phyloP scores from a whole-genome alignment of 1,139 yeast species.

The Suhomyces bolitotheri region DNA sequence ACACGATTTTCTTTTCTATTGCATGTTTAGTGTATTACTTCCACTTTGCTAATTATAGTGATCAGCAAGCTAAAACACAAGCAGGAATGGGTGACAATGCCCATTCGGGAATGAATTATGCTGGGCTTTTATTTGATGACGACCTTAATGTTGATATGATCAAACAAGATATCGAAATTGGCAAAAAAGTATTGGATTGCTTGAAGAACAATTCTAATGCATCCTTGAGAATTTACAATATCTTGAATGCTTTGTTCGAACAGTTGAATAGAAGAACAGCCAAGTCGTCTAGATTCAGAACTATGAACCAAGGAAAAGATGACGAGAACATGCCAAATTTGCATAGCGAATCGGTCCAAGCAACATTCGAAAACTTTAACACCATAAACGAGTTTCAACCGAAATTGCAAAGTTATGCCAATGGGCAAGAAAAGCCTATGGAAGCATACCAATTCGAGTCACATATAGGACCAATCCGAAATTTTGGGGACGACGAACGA shows the following conservation, averaged over 20 bases:
- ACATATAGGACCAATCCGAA: background rate
- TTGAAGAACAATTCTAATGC: conserved; percentile 76
- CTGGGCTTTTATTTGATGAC: conserved; percentile 54
- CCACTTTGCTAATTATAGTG: conserved; percentile 59
- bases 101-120: conserved; percentile 38
- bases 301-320: background rate
- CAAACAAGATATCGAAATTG: conserved; percentile 76
- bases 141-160: conserved; percentile 67
- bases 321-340: conserved; percentile 1
- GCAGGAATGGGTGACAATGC: background rate
- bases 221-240: conserved; percentile 75
- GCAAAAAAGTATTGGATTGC: conserved; percentile 69
- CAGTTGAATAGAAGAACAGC: conserved; percentile 73
- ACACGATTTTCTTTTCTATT: conserved; percentile 88
- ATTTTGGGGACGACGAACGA: no score
- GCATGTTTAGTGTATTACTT: conserved; percentile 85
- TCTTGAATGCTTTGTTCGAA: conserved; percentile 78
- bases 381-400: conserved; percentile 31
- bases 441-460: conserved; percentile 8
- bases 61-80: conserved; percentile 13
- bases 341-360: conserved; percentile 23
- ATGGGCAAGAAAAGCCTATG: background rate
- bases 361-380: conserved; percentile 37
- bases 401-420: background rate
- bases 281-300: conserved; percentile 27